Percentiles rank a stretch among this genome's conserved stretches.
These are phyloP conservation scores for Neurospora africana DNA, from an alignment of 495 filamentous ascomycete species.

Conservation along the genomic window DNA sequence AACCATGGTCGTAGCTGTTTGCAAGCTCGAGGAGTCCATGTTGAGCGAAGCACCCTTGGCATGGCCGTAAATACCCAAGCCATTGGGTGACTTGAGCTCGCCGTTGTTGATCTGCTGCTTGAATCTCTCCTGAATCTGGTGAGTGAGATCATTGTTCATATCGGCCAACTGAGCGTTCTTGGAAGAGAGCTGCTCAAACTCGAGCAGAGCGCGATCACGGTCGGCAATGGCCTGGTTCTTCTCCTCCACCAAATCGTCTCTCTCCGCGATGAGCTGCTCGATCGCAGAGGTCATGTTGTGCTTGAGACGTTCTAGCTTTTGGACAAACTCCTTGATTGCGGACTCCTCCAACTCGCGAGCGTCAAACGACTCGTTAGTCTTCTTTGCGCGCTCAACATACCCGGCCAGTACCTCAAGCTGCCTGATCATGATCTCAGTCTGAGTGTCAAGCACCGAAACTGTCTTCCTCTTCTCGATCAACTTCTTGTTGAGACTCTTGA, in stretches of 20 bases:
- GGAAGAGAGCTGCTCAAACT: slow-evolving; percentile 85
- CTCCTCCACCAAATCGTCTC: slow-evolving; percentile 74
- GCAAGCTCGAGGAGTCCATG: slow-evolving; percentile 31
- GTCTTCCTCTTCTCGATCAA: slow-evolving; percentile 90
- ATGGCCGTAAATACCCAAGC: slow-evolving; percentile 76
- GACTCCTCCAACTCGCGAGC: slow-evolving; percentile 69
- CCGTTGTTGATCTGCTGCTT: slow-evolving; percentile 58
- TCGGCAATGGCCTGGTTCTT: slow-evolving; percentile 64
- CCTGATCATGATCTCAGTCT: slow-evolving; percentile 87
- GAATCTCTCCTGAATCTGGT: slow-evolving; percentile 87
- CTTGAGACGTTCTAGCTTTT: slow-evolving; percentile 77
- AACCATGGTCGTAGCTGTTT: slow-evolving; percentile 37
- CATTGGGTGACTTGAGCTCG: slow-evolving; percentile 51
- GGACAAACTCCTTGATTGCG: slow-evolving; percentile 78
- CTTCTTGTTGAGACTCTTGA: slow-evolving; percentile 76
- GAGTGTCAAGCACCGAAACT: slow-evolving; percentile 88
- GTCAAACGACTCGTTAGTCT: slow-evolving; percentile 64
- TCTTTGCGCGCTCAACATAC: slow-evolving; percentile 53
- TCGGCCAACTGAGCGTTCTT: slow-evolving; percentile 92
- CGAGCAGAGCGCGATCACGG: slow-evolving; percentile 84
- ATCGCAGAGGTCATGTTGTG: slow-evolving; percentile 65
- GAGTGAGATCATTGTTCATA: slow-evolving; percentile 87
- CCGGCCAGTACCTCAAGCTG: slow-evolving; percentile 75
- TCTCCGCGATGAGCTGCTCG: slow-evolving; percentile 72
- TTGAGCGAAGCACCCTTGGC: slow-evolving; percentile 59